Conservation (phyloP, 2,329 filamentous ascomycete species). For the Cercospora brassicicola region DNA sequence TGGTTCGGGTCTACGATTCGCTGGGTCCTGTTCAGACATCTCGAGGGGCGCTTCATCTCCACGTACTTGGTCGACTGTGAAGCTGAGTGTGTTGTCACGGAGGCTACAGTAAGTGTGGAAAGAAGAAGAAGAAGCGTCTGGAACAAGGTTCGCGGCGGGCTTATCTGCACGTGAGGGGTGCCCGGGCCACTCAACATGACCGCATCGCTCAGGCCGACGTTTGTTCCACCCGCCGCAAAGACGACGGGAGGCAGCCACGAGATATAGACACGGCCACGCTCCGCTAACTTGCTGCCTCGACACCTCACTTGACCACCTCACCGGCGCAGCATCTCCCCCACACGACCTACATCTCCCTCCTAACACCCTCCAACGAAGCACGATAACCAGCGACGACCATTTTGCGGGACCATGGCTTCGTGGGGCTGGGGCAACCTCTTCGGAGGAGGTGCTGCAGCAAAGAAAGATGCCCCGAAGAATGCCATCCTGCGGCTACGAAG, state of each 20-base stretch:
- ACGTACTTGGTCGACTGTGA: not conserved
- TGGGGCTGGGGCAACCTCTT: slow-evolving; percentile 67
- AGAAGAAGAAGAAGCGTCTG: not conserved
- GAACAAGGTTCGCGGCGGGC: not conserved
- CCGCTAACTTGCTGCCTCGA: not conserved
- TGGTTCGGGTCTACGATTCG: slow-evolving; percentile 54
- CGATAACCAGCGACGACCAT: not conserved
- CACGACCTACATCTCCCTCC: not conserved
- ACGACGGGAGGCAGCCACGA: slow-evolving; percentile 9
- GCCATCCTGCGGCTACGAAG: slow-evolving; percentile 84
- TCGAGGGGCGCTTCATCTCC: not conserved
- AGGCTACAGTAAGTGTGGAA: not conserved
- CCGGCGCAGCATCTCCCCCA: not conserved
- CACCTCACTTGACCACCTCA: not conserved
- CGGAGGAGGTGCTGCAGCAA: slow-evolving; percentile 78
- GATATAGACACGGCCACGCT: not conserved
- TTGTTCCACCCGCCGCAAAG: not conserved
- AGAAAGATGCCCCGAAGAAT: slow-evolving; percentile 95
- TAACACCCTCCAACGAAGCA: not conserved
- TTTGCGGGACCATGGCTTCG: slow-evolving; percentile 43
- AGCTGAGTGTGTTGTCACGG: not conserved
- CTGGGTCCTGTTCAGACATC: slow-evolving; percentile 8
- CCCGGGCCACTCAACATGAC: slow-evolving; percentile 6
- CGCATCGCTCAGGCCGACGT: slow-evolving; percentile 3
- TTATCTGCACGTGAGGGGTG: slow-evolving; percentile 11